phyloP scores from a whole-genome alignment of 2,329 filamentous ascomycete species.

The Cytospora leucostoma region DNA sequence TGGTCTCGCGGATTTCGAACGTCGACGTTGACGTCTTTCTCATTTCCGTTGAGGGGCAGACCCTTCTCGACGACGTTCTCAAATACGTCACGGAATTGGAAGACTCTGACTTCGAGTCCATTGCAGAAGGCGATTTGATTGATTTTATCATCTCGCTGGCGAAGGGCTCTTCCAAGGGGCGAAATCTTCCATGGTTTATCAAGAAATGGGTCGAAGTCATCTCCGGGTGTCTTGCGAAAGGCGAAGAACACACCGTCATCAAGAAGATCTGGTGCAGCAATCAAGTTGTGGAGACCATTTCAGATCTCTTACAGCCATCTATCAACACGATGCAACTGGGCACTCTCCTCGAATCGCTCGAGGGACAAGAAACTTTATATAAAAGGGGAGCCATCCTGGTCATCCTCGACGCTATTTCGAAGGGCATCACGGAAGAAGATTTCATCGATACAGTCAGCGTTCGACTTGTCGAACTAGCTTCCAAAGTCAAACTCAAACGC shows the following conservation, averaged over 20 bases:
- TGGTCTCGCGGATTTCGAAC: slow-evolving; percentile 44
- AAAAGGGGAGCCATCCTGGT: slow-evolving; percentile 41
- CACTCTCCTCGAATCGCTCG: slow-evolving; percentile 47
- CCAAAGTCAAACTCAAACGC: slow-evolving; percentile 19
- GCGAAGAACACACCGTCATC: slow-evolving; percentile 20
- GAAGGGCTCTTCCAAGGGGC: slow-evolving; percentile 46
- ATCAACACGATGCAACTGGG: slow-evolving; percentile 48
- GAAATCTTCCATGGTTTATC: slow-evolving; percentile 49
- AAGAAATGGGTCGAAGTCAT: slow-evolving; percentile 50
- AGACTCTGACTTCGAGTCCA: slow-evolving; percentile 25
- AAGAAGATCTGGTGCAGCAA: slow-evolving; percentile 34
- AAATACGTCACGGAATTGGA: slow-evolving; percentile 35
- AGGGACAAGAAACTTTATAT: slow-evolving; percentile 35
- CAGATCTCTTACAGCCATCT: slow-evolving; percentile 43
- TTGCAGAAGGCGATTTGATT: slow-evolving; percentile 25
- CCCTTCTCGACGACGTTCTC: slow-evolving; percentile 45
- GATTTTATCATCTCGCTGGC: slow-evolving; percentile 46
- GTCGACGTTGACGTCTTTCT: slow-evolving; percentile 53
- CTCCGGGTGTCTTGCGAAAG: slow-evolving; percentile 36
- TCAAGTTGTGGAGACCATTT: slow-evolving; percentile 31
- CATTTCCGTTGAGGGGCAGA: slow-evolving; percentile 40
- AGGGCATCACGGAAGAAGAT: slow-evolving; percentile 45
- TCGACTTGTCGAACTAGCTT: slow-evolving; percentile 42
- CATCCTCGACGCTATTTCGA: slow-evolving; percentile 46
- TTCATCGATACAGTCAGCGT: slow-evolving; percentile 45